Base-by-base conservation (phyloP, 306 rosid species). In the Dryas drummondii region DNA sequence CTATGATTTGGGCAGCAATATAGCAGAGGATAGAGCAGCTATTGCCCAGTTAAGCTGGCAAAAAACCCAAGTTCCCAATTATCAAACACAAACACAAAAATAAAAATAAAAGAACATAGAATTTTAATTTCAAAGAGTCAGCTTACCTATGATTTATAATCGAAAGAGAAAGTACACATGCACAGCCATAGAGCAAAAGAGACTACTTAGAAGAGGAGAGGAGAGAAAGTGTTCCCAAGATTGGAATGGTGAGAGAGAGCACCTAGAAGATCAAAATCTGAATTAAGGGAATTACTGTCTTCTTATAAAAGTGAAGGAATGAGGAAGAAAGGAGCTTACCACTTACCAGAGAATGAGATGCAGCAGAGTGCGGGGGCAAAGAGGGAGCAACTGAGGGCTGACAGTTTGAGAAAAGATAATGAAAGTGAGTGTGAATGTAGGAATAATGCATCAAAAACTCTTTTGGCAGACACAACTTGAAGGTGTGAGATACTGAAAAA, bases 341-440 rank as follows among this genome's bases (percentile, higher is more conserved):
- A 55, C 71, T 82, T 71, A 90, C 96, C 52, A 55, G 71, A 82
- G 83, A 77, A 53, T 60, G 64, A n/a, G 75, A 54, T 61, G 81
- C 88, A 60, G 77, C 10, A 15, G 90, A 87, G 70, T 52, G n/a
- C 53, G 83, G 45, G 70, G 86, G 50, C 26, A 71, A 68, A 50
- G 78, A 41, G 2, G 67, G 59, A 46, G 74, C 9, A 17, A 11
- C 72, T 40, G 80, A 71, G 74, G 66, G 85, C 75, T 86, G 82
- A 64, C 71, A 69, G 71, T 74, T 32, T n/a, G 58, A 26, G n/a
- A 66, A 32, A 67, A 48, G 44, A 57, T 5, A 44, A 45, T 15
- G 7, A 10, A 19, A 64, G 72, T 54, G 56, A 53, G 65, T 27
- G 6, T 8, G 5, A 26, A 40, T 44, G 14, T 53, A 52, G 32